Evolutionary conservation across 2,329 filamentous ascomycete species (phyloP).

Genomic region (Calonectria pseudoturangicola): DNA sequence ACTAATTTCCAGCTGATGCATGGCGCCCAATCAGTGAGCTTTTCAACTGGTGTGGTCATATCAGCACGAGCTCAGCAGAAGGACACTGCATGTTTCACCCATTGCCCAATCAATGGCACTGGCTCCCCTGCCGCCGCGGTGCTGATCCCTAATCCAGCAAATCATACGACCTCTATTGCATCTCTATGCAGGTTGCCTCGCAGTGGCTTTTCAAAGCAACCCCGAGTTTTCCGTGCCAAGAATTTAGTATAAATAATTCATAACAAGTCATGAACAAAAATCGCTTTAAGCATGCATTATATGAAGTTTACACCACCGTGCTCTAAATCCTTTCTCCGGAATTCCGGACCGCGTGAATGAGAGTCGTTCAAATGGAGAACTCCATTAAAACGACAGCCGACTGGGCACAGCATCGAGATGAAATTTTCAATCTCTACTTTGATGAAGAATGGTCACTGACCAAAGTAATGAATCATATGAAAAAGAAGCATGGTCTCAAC

Average conservation of each 20-base stretch:
- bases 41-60: background rate
- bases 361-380: background rate
- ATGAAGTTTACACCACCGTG: too few relatives aligned
- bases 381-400: background rate
- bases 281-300: background rate
- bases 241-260: background rate
- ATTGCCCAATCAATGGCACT: background rate
- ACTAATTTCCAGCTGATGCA: background rate
- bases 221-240: background rate
- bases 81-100: background rate
- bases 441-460: slow-evolving; percentile 1
- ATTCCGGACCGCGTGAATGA: background rate
- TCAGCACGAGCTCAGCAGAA: slow-evolving; percentile 3
- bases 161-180: background rate
- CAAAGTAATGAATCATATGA: background rate
- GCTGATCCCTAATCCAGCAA: background rate
- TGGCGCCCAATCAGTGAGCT: background rate
- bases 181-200: background rate
- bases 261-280: too few relatives aligned
- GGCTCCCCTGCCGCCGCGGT: background rate
- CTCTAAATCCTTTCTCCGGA: background rate
- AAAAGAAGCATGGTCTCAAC: background rate
- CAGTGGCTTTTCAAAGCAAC: background rate
- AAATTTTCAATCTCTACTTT: slow-evolving; percentile 15
- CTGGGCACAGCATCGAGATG: background rate